Percentiles rank a stretch among this genome's conserved stretches.
Evolutionary conservation across 176 grass and related monocot species (phyloP).

Genomic region (Stipa capillata): DNA sequence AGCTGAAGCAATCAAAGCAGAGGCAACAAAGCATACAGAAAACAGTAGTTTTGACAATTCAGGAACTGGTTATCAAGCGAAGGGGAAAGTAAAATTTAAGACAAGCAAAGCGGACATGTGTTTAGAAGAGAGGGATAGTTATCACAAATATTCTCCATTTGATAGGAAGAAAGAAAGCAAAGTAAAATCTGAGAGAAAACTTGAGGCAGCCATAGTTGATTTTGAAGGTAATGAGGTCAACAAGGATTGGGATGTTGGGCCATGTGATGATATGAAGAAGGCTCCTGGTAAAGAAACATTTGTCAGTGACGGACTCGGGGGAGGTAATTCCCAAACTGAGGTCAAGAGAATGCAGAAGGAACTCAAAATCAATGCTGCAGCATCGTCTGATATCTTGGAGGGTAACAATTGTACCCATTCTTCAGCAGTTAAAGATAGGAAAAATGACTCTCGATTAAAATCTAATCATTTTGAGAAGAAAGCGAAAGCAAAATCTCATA

Average conservation of each 20-base stretch:
- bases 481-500: conserved; percentile 26
- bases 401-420: conserved; percentile 5
- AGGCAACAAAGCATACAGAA: conserved; percentile 18
- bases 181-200: conserved; percentile 24
- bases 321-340: conserved; percentile 20
- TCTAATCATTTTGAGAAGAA: conserved; percentile 29
- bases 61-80: conserved; percentile 6
- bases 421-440: conserved; percentile 28
- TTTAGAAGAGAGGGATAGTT: conserved; percentile 17
- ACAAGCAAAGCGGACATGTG: conserved; percentile 19
- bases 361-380: conserved; percentile 18
- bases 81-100: conserved; percentile 32
- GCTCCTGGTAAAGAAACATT: conserved; percentile 20
- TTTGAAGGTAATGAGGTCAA: conserved; percentile 28
- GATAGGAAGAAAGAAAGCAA: conserved; percentile 46
- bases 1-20: conserved; percentile 26
- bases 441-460: conserved; percentile 32
- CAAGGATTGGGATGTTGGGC: conserved; percentile 27
- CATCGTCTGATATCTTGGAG: conserved; percentile 14
- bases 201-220: conserved; percentile 33
- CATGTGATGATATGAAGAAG: conserved; percentile 25
- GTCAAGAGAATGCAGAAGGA: conserved; percentile 28
- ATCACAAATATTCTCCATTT: conserved; percentile 17
- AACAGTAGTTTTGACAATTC: conserved; percentile 28
- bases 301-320: not conserved